A percentile compares a stretch with the other conserved stretches of the same genome.
These are phyloP conservation scores for Hortaea sp. DNA, from an alignment of 2,329 filamentous ascomycete genomes.

Conservation along the genomic window DNA sequence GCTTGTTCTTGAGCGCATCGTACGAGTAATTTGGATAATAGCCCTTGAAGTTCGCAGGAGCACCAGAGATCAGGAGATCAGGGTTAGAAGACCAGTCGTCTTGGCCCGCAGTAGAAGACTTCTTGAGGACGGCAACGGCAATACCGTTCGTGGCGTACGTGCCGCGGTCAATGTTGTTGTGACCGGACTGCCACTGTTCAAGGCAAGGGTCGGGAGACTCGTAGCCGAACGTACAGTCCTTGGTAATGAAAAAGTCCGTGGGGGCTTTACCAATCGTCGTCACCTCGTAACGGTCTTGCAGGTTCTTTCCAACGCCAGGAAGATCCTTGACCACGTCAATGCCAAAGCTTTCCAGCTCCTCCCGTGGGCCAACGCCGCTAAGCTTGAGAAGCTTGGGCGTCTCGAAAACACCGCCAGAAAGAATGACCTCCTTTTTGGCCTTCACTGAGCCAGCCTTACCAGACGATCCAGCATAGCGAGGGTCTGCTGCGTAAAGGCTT, in stretches of 20 bases:
- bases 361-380: slow-evolving; percentile 47
- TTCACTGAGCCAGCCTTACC: slow-evolving; percentile 32
- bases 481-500: slow-evolving; percentile 31
- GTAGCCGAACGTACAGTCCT: slow-evolving; percentile 27
- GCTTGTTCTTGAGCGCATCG: slow-evolving; percentile 29
- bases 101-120: slow-evolving; percentile 30
- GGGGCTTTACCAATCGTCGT: slow-evolving; percentile 37
- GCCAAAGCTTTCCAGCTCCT: slow-evolving; percentile 41
- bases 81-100: slow-evolving; percentile 28
- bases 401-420: slow-evolving; percentile 49
- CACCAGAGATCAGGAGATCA: slow-evolving; percentile 47
- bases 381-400: slow-evolving; percentile 56
- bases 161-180: slow-evolving; percentile 26
- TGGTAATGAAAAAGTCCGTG: slow-evolving; percentile 11
- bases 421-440: slow-evolving; percentile 37
- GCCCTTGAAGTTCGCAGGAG: slow-evolving; percentile 38
- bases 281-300: slow-evolving; percentile 52
- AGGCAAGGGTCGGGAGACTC: slow-evolving; percentile 31
- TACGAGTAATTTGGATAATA: slow-evolving; percentile 36
- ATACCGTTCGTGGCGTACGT: slow-evolving; percentile 43
- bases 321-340: slow-evolving; percentile 47
- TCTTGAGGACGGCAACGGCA: slow-evolving; percentile 38
- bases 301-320: slow-evolving; percentile 52
- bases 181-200: slow-evolving; percentile 31
- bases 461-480: slow-evolving; percentile 17